Conservation (phyloP, 805 yeast species). For the Metschnikowia proteae region DNA sequence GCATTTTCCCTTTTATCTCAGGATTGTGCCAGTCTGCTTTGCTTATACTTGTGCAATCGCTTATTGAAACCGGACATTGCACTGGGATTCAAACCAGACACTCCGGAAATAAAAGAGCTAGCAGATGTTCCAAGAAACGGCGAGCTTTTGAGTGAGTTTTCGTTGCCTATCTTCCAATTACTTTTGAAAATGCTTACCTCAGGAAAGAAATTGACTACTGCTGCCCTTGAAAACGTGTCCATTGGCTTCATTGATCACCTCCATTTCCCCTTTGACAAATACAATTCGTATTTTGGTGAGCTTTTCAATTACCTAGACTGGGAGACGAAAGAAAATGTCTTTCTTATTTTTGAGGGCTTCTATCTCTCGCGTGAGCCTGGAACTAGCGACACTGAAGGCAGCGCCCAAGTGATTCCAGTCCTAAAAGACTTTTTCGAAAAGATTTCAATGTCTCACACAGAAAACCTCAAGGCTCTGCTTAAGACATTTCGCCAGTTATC, state of each 20-base stretch:
- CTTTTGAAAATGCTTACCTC: constrained; percentile 29
- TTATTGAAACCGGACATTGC: constrained; percentile 22
- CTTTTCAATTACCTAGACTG: constrained; percentile 31
- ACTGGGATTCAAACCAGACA: not conserved
- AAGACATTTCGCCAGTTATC: constrained; percentile 23
- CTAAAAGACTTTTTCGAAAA: constrained; percentile 45
- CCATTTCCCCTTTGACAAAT: constrained; percentile 25
- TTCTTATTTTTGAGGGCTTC: constrained; percentile 26
- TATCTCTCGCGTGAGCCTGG: constrained; percentile 19
- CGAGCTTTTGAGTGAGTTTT: constrained; percentile 29
- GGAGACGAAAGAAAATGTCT: constrained; percentile 25
- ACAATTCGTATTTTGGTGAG: constrained; percentile 40
- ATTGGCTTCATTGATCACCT: constrained; percentile 13
- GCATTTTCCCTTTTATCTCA: constrained; percentile 6
- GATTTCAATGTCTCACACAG: constrained; percentile 37
- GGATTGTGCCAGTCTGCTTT: constrained; percentile 29
- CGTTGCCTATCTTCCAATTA: constrained; percentile 41
- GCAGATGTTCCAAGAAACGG: not conserved
- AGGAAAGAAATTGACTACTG: constrained; percentile 13
- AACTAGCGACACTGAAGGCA: not conserved
- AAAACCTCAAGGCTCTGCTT: constrained; percentile 19
- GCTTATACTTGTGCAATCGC: constrained; percentile 41
- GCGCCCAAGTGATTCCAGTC: constrained; percentile 30
- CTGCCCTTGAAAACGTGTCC: constrained; percentile 10
- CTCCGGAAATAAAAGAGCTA: not conserved